Base-by-base conservation (phyloP, 2,329 filamentous ascomycete species). In the Ophiostoma ips region DNA sequence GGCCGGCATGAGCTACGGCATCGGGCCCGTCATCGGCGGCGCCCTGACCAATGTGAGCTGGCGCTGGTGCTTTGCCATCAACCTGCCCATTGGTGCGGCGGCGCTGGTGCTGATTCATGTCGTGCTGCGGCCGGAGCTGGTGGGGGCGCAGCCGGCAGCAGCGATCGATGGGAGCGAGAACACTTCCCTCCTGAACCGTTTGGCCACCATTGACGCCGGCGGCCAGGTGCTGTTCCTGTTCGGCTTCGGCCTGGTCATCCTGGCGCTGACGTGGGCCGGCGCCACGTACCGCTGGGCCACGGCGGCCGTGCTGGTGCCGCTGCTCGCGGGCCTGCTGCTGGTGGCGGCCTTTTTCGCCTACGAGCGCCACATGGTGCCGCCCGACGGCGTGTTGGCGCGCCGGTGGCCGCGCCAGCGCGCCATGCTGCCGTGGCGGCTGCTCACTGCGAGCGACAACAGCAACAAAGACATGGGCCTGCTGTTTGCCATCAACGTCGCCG, bases 1-100 rank as follows among this genome's bases (percentile, higher is more conserved):
- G 1, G 71, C 71, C 8, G 79, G 79, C 0, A 58, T 79, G 6
- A 74, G 75, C 12, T 84, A 78, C 58, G 71, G 71, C 1, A 56
- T 81, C 11, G 79, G 81, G 0, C 81, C 81, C 0, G 71, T 82
- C 2, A 65, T 82, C 21, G 81, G 81, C 38, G 79, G 70, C 1
- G 75, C 74, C 52, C 66, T 79, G 12, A 74, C 74, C 11, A 64
- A 68, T 34, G 63, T 68, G 4, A 72, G 69, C 55, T 84, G 81
- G 80, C 66, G 79, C 46, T 84, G 81, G 71, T 80, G 77, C 58
- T 84, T 84, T 43, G 50, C 48, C 35, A 49, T 52, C n/a, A 52
- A 54, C 35, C 40, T 54, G 38, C 77, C 77, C 15, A 68, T 81
- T 38, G 70, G 66, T 1, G 64, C 69, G 3, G 56, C 73, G 18